Percentiles rank a stretch among this genome's conserved stretches.
Evolutionary conservation across 2,329 filamentous ascomycete genomes (phyloP).

Genomic region (Teratosphaeria gauchensis): DNA sequence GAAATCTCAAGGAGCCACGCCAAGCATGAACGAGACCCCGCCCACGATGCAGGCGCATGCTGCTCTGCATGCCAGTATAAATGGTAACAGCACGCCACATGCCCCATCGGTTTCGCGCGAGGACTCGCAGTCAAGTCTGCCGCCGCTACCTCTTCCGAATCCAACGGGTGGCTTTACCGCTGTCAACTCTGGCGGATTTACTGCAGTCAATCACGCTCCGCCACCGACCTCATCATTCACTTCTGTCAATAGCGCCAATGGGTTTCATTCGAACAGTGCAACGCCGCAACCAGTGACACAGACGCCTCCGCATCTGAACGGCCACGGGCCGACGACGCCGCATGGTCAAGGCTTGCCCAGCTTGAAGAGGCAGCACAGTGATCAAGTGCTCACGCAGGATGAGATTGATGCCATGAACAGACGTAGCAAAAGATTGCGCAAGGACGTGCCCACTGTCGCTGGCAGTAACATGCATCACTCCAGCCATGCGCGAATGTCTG

Average conservation of each 20-base stretch:
- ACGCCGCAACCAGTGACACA: conserved; percentile 35
- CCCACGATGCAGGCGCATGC: conserved; percentile 52
- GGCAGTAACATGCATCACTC: conserved; percentile 80
- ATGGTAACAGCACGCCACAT: conserved; percentile 20
- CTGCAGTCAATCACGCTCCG: conserved; percentile 55
- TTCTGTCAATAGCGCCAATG: conserved; percentile 46
- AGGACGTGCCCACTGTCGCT: conserved; percentile 73
- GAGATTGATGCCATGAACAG: conserved; percentile 43
- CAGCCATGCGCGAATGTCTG: conserved; percentile 66
- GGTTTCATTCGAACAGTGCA: conserved; percentile 24
- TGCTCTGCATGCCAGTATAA: conserved; percentile 47
- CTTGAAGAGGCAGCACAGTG: conserved; percentile 63
- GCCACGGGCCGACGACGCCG: conserved; percentile 13
- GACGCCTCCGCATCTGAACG: conserved; percentile 38
- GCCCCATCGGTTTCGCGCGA: conserved; percentile 8
- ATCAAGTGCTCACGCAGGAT: conserved; percentile 26
- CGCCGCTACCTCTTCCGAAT: conserved; percentile 27
- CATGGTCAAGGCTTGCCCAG: conserved; percentile 16
- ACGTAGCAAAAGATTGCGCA: conserved; percentile 87
- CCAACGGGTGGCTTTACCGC: conserved; percentile 58
- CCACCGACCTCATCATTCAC: conserved; percentile 37
- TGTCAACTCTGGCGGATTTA: conserved; percentile 52
- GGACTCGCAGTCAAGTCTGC: conserved; percentile 20
- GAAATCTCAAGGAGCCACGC: conserved; percentile 39
- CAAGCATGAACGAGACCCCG: conserved; percentile 36